Evolutionary conservation across 768 basidiomycete species (phyloP).

Genomic region (Amyloporia xantha): DNA sequence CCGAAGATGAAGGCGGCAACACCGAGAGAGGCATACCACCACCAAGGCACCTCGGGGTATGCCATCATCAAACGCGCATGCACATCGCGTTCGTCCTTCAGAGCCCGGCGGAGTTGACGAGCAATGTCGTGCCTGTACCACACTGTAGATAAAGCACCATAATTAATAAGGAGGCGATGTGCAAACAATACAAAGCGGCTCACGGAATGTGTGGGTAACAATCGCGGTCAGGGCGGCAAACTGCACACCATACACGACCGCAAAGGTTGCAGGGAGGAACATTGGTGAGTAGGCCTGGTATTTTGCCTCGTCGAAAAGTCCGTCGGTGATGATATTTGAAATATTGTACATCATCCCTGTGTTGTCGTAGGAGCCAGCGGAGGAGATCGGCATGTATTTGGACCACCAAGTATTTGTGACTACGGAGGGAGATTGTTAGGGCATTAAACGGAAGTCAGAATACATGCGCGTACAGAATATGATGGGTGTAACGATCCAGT

Average conservation of each 20-base stretch:
- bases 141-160: too few relatives aligned
- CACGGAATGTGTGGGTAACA: constrained; percentile 72
- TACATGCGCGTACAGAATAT: constrained; percentile 53
- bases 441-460: neutral
- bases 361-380: constrained; percentile 62
- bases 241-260: constrained; percentile 63
- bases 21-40: constrained; percentile 66
- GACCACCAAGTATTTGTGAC: constrained; percentile 67
- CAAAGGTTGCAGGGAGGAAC: constrained; percentile 61
- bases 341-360: constrained; percentile 64
- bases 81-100: constrained; percentile 76
- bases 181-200: too few relatives aligned
- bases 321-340: constrained; percentile 50
- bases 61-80: constrained; percentile 78
- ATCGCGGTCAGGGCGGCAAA: constrained; percentile 73
- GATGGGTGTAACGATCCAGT: constrained; percentile 73
- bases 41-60: constrained; percentile 71
- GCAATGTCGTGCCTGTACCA: constrained; percentile 82
- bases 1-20: constrained; percentile 50
- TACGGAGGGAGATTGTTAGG: constrained; percentile 22
- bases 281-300: constrained; percentile 79
- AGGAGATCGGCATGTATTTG: constrained; percentile 70
- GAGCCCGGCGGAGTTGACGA: constrained; percentile 58
- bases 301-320: constrained; percentile 55
- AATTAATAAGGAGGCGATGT: too few relatives aligned